Base-by-base conservation (phyloP, 2,329 filamentous ascomycete genomes). In the Trichoderma sp. region DNA sequence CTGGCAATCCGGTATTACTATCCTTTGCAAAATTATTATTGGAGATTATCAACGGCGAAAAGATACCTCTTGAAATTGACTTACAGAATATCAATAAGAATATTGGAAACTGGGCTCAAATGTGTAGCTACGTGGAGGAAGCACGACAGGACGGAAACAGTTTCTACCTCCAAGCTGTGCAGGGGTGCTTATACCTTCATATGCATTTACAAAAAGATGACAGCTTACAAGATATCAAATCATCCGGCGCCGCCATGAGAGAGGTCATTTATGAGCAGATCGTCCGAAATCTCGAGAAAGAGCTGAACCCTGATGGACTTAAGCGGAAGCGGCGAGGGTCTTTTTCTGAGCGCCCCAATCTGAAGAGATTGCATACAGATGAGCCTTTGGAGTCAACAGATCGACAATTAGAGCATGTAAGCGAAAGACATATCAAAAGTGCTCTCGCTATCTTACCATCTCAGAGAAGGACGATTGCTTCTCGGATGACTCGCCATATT, bases 1-100 rank as follows among this genome's bases (percentile, higher is more conserved):
- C 68, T n/a, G 68, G 61, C 6, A 69, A 69, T 30, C 68, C 68
- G 1, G 32, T 69, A 18, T 43, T 69, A 4, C 55, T 69, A 2
- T 69, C 68, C 39, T 69, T 69, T 58, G 63, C 68, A 2, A 69
- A 69, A n/a, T 8, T 69, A 2, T 43, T 69, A 14, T 18, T 69
- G 14, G 68, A 69, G 6, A 67, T 69, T 39, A 37, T 66, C 18
- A 66, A 39, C 6, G 68, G 68, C 4, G 68, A 69, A 26, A 60
- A 37, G 32, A 67, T 69, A 37, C 30, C 65, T 2, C 37, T 67
- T 8, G 39, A 67, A 0, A 39, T 69, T n/a, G 51, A 67, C 4
- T 28, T 28, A 10, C 30, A 67, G 21, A 69, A 52, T 7, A 21
- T 32, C 18, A 18, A 21, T 4, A 66, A 67, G 4, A 67, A 67